Percentiles rank a stretch among this genome's conserved stretches.
phyloP scores from a whole-genome alignment of 2,329 filamentous ascomycete genomes.

The Chrysoporthe deuterocubensis region DNA sequence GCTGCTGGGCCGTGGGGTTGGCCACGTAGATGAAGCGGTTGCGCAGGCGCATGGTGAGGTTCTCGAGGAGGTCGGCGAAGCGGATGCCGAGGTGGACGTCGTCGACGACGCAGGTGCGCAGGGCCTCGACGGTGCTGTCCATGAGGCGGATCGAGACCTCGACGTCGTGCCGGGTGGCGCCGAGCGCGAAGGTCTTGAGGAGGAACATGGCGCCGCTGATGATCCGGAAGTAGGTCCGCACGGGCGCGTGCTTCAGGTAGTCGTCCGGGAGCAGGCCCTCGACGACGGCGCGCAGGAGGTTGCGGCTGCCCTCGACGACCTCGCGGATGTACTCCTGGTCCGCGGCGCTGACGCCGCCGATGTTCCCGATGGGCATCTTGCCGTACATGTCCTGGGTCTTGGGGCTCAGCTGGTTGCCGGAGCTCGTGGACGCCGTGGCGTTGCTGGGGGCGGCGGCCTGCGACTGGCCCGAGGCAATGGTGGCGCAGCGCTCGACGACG shows the following conservation, averaged over 20 bases:
- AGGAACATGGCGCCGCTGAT: slow-evolving; percentile 85
- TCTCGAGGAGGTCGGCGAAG: slow-evolving; percentile 82
- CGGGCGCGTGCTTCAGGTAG: slow-evolving; percentile 81
- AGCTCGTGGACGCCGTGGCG: slow-evolving; percentile 33
- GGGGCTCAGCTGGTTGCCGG: slow-evolving; percentile 55
- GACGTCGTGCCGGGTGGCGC: slow-evolving; percentile 78
- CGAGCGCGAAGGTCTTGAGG: slow-evolving; percentile 81
- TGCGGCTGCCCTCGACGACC: slow-evolving; percentile 77
- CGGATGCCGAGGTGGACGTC: slow-evolving; percentile 85
- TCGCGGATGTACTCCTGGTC: slow-evolving; percentile 77
- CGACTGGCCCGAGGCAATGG: slow-evolving; percentile 61
- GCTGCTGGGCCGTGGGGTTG: slow-evolving; percentile 40
- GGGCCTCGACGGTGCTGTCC: slow-evolving; percentile 73
- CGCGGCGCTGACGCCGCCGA: slow-evolving; percentile 66
- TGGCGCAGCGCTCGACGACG: slow-evolving; percentile 90
- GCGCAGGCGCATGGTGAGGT: slow-evolving; percentile 73
- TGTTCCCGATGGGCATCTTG: slow-evolving; percentile 65
- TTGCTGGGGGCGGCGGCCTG: slow-evolving; percentile 40
- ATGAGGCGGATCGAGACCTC: slow-evolving; percentile 75
- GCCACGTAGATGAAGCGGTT: slow-evolving; percentile 74
- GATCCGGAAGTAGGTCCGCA: slow-evolving; percentile 84
- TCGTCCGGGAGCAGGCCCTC: slow-evolving; percentile 74
- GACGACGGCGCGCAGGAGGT: slow-evolving; percentile 76
- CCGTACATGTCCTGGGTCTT: slow-evolving; percentile 69
- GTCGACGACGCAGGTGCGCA: slow-evolving; percentile 79